Base-by-base conservation (phyloP, 345 rosid genomes). In the Schrenkiella parvula region DNA sequence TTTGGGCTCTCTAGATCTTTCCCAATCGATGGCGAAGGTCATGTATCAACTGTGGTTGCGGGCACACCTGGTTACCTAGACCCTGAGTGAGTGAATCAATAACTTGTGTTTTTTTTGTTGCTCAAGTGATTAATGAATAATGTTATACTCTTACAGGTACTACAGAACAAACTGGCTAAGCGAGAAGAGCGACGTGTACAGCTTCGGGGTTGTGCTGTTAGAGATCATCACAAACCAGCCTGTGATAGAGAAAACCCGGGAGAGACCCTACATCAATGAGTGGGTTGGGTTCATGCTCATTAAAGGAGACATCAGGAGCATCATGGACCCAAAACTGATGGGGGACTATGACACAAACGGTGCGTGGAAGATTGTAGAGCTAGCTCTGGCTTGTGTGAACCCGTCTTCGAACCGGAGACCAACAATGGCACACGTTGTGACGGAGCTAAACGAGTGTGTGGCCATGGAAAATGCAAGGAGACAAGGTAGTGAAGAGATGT, bases 151-250 rank as follows among this genome's bases (percentile, higher is more conserved):
- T 11, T 23, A 7, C 11, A 58, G 81, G 41, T 75, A 75, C 42
- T 68, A 53, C n/a, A 44, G 13, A 56, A 71, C 79, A 17, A 72
- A 69, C 2, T 63, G 64, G 58, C 43, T 80, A 39, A 80, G 79
- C 1, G 77, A 80, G 34, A 78, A 78, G 68, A 82, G 75, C 32
- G 85, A 85, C 13, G 74, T 83, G 0, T 85, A 80, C 18, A 79
- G 84, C 42, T 85, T 85, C 14, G 87, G 89, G 13, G 29, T 80
- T 31, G 86, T 86, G 23, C 65, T 86, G 0, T 50, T 86, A 52
- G 81, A 78, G 69, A 67, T 79, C 32, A 71, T 81, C 1, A 79
- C 83, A 68, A 48, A 80, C 52, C 66, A 64, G 23, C 65, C 76
- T 7, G 82, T 72, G 28, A 72, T 79, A 19, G 58, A 41, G 4